Conservation (phyloP, 176 grass and related monocot species). For the Musa schizocarpa region DNA sequence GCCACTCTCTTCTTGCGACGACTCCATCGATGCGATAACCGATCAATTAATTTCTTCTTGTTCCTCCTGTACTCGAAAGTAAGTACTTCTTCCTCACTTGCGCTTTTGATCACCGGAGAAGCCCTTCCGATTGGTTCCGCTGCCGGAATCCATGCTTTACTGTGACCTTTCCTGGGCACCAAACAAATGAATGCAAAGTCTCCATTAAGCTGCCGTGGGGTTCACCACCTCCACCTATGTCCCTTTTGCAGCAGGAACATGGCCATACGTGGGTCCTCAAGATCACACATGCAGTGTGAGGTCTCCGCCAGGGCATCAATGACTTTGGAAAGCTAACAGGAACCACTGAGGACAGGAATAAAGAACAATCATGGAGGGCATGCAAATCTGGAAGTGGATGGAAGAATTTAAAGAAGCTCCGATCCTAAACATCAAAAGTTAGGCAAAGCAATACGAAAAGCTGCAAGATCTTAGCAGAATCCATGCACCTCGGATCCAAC, state of each 20-base stretch:
- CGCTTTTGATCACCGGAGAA: not conserved
- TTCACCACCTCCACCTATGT: not conserved
- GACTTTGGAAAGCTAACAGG: not conserved
- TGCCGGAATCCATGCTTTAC: not conserved
- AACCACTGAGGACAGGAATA: not conserved
- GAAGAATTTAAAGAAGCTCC: not conserved
- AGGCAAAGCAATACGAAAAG: not conserved
- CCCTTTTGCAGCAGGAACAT: not conserved
- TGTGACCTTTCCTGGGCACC: too few species aligned
- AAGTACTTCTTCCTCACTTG: not conserved
- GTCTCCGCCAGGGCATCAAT: slow-evolving; percentile 7
- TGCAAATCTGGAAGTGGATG: too few species aligned
- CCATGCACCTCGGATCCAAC: not conserved
- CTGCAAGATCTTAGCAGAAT: not conserved
- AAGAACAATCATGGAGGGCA: not conserved
- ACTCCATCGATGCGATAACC: too few species aligned
- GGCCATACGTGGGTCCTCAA: not conserved
- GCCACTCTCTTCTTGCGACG: too few species aligned
- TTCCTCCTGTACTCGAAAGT: too few species aligned
- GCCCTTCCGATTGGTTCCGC: not conserved
- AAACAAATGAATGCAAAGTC: not conserved
- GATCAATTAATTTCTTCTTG: too few species aligned
- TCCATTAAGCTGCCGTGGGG: not conserved
- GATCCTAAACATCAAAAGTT: not conserved
- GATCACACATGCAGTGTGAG: not conserved